phyloP scores from a whole-genome alignment of 1,284 basidiomycete genomes.

The Cutaneotrichosporon sp. region DNA sequence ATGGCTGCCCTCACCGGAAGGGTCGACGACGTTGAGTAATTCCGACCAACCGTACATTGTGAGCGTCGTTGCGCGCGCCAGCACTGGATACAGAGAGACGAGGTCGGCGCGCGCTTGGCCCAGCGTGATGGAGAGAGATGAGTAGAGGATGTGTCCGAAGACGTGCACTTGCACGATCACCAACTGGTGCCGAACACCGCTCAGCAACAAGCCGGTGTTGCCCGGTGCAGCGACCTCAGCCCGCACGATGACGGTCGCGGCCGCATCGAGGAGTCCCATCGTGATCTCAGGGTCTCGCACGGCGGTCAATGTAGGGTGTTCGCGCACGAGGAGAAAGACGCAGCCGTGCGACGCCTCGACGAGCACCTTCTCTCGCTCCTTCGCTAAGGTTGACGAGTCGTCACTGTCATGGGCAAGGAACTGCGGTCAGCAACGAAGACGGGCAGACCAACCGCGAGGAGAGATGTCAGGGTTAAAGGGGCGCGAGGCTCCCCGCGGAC shows the following conservation, averaged over 20 bases:
- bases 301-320: conserved; percentile 27
- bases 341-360: conserved; percentile 33
- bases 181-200: conserved; percentile 26
- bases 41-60: conserved; percentile 38
- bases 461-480: conserved; percentile 26
- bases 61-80: conserved; percentile 35
- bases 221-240: conserved; percentile 32
- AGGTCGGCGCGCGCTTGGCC: conserved; percentile 21
- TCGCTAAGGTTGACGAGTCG: background rate
- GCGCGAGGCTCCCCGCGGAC: conserved; percentile 30
- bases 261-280: conserved; percentile 23
- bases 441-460: conserved; percentile 30
- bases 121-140: conserved; percentile 28
- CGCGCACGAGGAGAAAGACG: conserved; percentile 30
- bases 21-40: conserved; percentile 33
- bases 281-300: conserved; percentile 24
- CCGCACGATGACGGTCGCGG: conserved; percentile 32
- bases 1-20: conserved; percentile 35
- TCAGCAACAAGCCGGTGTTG: conserved; percentile 24
- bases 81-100: conserved; percentile 37
- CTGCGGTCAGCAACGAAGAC: conserved; percentile 2
- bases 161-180: conserved; percentile 30
- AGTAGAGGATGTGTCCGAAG: conserved; percentile 36
- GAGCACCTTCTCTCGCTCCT: conserved; percentile 15
- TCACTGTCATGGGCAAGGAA: conserved; percentile 16